Evolutionary conservation across 2,329 filamentous ascomycete species (phyloP), one percentile per base, ranked within the genome.

Genomic region (Claviceps fusiformis): DNA sequence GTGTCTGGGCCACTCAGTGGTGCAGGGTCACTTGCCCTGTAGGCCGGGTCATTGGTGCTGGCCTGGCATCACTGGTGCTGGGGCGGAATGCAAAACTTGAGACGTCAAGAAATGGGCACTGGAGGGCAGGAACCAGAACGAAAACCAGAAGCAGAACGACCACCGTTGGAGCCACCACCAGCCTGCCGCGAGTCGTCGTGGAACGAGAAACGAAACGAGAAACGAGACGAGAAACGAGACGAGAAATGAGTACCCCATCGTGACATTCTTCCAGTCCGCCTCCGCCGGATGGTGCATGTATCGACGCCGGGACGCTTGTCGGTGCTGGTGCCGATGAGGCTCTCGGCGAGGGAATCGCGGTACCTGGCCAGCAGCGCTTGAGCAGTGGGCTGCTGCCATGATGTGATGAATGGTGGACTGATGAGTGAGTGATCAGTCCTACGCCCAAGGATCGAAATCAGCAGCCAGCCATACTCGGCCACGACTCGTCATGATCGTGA

Each of bases 261-360:
- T 55, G 55, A 53, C 55, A 53, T 53, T 53, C 39, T 50, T 57
- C 13, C 11, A 52, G 37, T 47, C 49, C 43, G 44, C 49, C n/a
- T 50, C 49, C 43, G 44, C 49, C n/a, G 49, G 49, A 50, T 35
- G 31, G 19, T 19, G n/a, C 37, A 51, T 48, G 52, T 52, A 47
- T 48, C 48, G 54, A 33, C 35, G 5, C 37, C 19, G 44, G 50
- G 50, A 53, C 31, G 41, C 39, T 50, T 47, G 31, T 50, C 50
- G 41, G 37, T 13, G 35, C 51, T 24, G 24, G 24, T 24, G 24
- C 24, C 24, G 13, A 10, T 9, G 10, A 43, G 5, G 35, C 24
- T 19, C 33, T 8, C 15, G 50, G 13, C 13, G 39, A n/a, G 24
- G 27, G 10, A 15, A 13, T 43, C n/a, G 13, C 27, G 29, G 31